A percentile compares a stretch with the other conserved stretches of the same genome.
Evolutionary conservation across 371 early-diverging fungal genomes (phyloP).

Genomic region (Circinella minor): DNA sequence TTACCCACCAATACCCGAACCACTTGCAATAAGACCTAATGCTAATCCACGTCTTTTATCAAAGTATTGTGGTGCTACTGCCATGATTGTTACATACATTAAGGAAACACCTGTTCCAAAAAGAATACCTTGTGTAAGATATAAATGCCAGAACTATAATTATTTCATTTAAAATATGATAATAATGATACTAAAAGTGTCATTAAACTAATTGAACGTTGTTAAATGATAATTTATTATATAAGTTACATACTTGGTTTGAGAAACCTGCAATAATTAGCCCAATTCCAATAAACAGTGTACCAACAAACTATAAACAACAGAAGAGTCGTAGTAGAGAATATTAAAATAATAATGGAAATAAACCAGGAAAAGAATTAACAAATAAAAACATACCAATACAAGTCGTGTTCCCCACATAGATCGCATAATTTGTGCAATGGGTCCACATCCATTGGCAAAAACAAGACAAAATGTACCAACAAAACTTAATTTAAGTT

Average conservation of each 20-base stretch:
- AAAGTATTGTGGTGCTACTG: constrained; percentile 76
- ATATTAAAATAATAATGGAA: no score
- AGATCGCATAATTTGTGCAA: constrained; percentile 33
- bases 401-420: constrained; percentile 29
- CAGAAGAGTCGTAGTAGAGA: not conserved
- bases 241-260: constrained; percentile 11
- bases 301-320: constrained; percentile 22
- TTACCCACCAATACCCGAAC: constrained; percentile 77
- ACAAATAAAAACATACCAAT: constrained; percentile 17
- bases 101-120: constrained; percentile 71
- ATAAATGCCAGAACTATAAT: constrained; percentile 68
- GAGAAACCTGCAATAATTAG: constrained; percentile 41
- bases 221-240: not conserved
- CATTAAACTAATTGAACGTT: no score
- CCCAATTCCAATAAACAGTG: constrained; percentile 29
- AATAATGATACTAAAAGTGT: no score
- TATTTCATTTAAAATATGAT: not conserved
- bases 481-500: constrained; percentile 42
- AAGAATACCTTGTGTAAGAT: constrained; percentile 72
- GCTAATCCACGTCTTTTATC: constrained; percentile 69
- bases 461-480: constrained; percentile 38
- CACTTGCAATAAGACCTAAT: constrained; percentile 78
- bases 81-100: constrained; percentile 33
- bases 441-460: constrained; percentile 33
- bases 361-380: not conserved